Evolutionary conservation across 2,329 filamentous ascomycete species (phyloP).

Genomic region (Chrysoporthe cubensis): DNA sequence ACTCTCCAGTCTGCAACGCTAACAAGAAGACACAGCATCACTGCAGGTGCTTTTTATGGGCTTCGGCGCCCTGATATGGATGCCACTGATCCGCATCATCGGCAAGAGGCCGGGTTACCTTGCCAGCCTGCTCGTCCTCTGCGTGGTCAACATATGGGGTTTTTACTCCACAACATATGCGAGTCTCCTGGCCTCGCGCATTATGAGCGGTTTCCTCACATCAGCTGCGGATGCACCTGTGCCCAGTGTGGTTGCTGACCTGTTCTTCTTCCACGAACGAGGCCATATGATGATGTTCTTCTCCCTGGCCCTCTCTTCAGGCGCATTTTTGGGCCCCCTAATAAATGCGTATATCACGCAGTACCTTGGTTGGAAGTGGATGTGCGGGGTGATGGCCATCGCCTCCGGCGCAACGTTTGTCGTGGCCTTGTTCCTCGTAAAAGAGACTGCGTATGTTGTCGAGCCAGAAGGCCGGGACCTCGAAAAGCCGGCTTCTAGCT

Average conservation of each 20-base stretch:
- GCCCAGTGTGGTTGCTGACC: constrained; percentile 12
- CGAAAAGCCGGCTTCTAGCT: background rate
- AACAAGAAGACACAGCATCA: background rate
- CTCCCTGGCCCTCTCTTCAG: constrained; percentile 8
- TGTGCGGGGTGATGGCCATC: constrained; percentile 14
- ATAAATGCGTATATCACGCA: constrained; percentile 17
- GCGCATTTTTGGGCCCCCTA: constrained; percentile 12
- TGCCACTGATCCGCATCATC: constrained; percentile 14
- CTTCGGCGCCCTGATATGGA: constrained; percentile 11
- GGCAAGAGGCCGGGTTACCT: constrained; percentile 17
- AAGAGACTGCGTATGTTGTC: constrained; percentile 12
- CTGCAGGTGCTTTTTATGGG: constrained; percentile 13
- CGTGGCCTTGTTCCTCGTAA: constrained; percentile 13
- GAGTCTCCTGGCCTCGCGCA: constrained; percentile 14
- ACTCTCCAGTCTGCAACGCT: background rate
- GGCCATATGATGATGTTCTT: constrained; percentile 18
- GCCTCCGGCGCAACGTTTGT: background rate
- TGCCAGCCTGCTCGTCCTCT: constrained; percentile 6
- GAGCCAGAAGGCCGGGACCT: constrained; percentile 10
- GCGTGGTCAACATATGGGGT: constrained; percentile 13
- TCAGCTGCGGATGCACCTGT: constrained; percentile 12
- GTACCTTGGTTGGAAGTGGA: constrained; percentile 17
- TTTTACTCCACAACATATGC: constrained; percentile 11
- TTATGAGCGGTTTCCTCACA: constrained; percentile 2
- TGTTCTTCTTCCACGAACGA: constrained; percentile 19